These are phyloP conservation scores for Alternaria brassicicola DNA, from an alignment of 2,329 filamentous ascomycete species.

Conservation along the genomic window DNA sequence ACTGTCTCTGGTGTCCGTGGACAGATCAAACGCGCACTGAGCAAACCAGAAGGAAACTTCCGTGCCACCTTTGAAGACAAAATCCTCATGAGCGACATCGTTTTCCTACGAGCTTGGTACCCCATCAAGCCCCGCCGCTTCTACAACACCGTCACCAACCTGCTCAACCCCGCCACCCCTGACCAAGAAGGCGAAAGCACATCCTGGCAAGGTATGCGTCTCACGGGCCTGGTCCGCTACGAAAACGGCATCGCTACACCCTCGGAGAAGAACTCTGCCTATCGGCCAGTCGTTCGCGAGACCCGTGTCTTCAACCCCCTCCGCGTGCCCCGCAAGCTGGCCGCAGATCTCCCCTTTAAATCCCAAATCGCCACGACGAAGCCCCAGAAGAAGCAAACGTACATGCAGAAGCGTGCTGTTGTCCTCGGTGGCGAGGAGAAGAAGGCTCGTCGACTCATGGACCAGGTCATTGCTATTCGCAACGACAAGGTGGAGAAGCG, in stretches of 20 bases:
- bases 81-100: slow-evolving; percentile 93
- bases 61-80: slow-evolving; percentile 99
- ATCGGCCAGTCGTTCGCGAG: slow-evolving; percentile 66
- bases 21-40: slow-evolving; percentile 94
- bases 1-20: slow-evolving; percentile 95
- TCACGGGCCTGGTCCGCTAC: slow-evolving; percentile 88
- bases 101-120: slow-evolving; percentile 97
- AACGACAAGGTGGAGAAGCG: slow-evolving; percentile 91
- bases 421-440: slow-evolving; percentile 84
- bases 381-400: slow-evolving; percentile 80
- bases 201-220: slow-evolving; percentile 86
- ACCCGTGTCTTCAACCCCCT: slow-evolving; percentile 64
- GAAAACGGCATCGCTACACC: slow-evolving; percentile 78
- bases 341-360: slow-evolving; percentile 87
- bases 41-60: slow-evolving; percentile 94
- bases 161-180: slow-evolving; percentile 65
- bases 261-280: slow-evolving; percentile 80
- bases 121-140: slow-evolving; percentile 93
- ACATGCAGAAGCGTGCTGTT: slow-evolving; percentile 95
- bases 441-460: slow-evolving; percentile 84
- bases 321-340: slow-evolving; percentile 77
- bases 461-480: slow-evolving; percentile 87
- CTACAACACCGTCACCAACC: slow-evolving; percentile 95
- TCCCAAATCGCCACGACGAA: slow-evolving; percentile 85
- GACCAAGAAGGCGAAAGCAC: slow-evolving; percentile 43